A percentile compares a stretch with the other conserved stretches of the same genome.
These are phyloP conservation scores for Neodidymelliopsis sp. DNA, from an alignment of 2,329 filamentous ascomycete genomes.

Conservation along the genomic window DNA sequence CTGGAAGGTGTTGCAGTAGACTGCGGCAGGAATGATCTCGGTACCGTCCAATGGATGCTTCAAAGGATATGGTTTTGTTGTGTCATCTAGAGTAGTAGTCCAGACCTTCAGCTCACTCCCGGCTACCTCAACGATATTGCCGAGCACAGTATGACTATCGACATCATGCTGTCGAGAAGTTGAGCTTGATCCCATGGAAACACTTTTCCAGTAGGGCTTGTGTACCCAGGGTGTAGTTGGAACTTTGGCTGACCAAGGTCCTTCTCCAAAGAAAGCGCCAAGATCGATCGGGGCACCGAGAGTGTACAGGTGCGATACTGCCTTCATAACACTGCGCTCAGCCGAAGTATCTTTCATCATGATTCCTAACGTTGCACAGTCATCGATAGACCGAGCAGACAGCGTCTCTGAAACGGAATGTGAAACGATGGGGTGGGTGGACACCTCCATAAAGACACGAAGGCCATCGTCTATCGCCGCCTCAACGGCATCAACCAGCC, in stretches of 20 bases:
- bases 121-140: constrained; percentile 18
- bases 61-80: constrained; percentile 53
- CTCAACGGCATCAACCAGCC: constrained; percentile 47
- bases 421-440: constrained; percentile 52
- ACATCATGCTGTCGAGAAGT: constrained; percentile 20
- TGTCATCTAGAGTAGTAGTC: constrained; percentile 47
- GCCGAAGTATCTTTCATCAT: constrained; percentile 40
- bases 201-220: constrained; percentile 27
- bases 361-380: constrained; percentile 42
- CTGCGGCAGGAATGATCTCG: constrained; percentile 55
- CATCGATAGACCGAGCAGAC: constrained; percentile 39
- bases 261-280: constrained; percentile 9
- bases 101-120: constrained; percentile 21
- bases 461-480: constrained; percentile 50
- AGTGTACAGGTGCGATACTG: constrained; percentile 40
- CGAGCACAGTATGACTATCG: constrained; percentile 27
- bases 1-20: constrained; percentile 53
- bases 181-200: constrained; percentile 10
- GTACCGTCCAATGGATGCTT: constrained; percentile 52
- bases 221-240: constrained; percentile 39
- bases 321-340: constrained; percentile 35
- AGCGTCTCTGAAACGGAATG: constrained; percentile 54
- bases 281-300: constrained; percentile 42
- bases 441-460: constrained; percentile 53
- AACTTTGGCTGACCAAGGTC: constrained; percentile 16